These are phyloP conservation scores for Carex cristatella DNA, from an alignment of 176 grass and related monocot species.

Conservation along the genomic window DNA sequence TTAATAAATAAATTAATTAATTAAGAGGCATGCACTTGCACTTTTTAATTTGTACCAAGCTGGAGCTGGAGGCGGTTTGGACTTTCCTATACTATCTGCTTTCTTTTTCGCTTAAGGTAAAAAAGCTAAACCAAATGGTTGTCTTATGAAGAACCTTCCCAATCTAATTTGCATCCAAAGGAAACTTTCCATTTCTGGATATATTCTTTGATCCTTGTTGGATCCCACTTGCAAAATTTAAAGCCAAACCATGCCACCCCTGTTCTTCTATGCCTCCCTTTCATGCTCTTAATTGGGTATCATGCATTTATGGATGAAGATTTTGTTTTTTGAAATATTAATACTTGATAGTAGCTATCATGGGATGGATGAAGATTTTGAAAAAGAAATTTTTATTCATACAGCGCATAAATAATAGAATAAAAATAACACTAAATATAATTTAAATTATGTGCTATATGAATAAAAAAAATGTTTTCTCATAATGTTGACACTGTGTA, in stretches of 20 bases:
- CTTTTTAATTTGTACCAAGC: constrained; percentile 24
- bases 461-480: no score
- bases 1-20: not conserved
- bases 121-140: constrained; percentile 32
- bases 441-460: no score
- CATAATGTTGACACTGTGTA: no score
- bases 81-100: constrained; percentile 26
- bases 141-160: constrained; percentile 39
- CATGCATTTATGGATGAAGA: not conserved
- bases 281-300: no score
- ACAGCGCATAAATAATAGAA: no score
- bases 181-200: constrained; percentile 41
- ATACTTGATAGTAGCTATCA: no score
- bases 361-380: no score
- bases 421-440: no score
- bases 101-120: constrained; percentile 53
- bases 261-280: not conserved
- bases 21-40: not conserved
- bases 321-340: no score
- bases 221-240: constrained; percentile 8
- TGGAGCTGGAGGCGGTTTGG: constrained; percentile 25
- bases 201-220: constrained; percentile 25
- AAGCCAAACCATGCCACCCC: not conserved
- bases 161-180: constrained; percentile 27
- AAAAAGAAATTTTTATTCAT: no score